These are phyloP conservation scores for Lagenidium sp. DNA, from an alignment of 352 stramenopile genomes.

Conservation along the genomic window DNA sequence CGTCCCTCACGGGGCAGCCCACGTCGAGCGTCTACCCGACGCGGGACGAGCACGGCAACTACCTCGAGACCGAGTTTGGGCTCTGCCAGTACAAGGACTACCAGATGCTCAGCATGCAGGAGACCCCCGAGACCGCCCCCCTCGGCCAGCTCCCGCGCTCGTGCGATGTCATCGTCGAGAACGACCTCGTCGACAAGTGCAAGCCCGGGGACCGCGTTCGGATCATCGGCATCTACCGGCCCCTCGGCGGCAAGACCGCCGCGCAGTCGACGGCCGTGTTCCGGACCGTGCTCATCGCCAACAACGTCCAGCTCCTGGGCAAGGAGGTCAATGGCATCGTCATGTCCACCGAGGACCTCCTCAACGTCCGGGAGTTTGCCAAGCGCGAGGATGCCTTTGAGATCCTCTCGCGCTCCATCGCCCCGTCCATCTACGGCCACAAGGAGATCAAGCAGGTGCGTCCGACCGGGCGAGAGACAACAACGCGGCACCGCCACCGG, in stretches of 20 bases:
- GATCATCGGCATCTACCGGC: slow-evolving; percentile 92
- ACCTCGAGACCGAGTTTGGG: slow-evolving; percentile 97
- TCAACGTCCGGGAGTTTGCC: slow-evolving; percentile 90
- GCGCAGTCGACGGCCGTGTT: slow-evolving; percentile 89
- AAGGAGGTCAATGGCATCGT: slow-evolving; percentile 91
- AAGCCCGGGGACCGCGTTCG: slow-evolving; percentile 98
- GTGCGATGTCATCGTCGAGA: slow-evolving; percentile 97
- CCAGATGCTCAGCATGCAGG: slow-evolving; percentile 90
- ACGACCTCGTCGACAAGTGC: slow-evolving; percentile 98
- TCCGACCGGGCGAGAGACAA: too few relatives aligned
- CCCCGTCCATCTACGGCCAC: slow-evolving; percentile 98
- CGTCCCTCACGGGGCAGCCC: slow-evolving; percentile 87
- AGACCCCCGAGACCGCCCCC: slow-evolving; percentile 91
- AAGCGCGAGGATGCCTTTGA: slow-evolving; percentile 87
- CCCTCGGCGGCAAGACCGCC: slow-evolving; percentile 74
- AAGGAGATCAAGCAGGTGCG: slow-evolving; percentile 96
- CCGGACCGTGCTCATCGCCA: slow-evolving; percentile 94
- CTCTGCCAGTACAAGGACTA: slow-evolving; percentile 98
- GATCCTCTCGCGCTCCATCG: slow-evolving; percentile 92
- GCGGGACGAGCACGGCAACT: slow-evolving; percentile 94
- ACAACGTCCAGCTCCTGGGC: slow-evolving; percentile 94
- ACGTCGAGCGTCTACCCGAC: slow-evolving; percentile 91
- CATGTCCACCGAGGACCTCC: slow-evolving; percentile 88
- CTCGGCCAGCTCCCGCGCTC: slow-evolving; percentile 96
- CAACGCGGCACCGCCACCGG: too few relatives aligned